Conservation (phyloP, 768 basidiomycete species). For the Hypsizygus marmoreus region DNA sequence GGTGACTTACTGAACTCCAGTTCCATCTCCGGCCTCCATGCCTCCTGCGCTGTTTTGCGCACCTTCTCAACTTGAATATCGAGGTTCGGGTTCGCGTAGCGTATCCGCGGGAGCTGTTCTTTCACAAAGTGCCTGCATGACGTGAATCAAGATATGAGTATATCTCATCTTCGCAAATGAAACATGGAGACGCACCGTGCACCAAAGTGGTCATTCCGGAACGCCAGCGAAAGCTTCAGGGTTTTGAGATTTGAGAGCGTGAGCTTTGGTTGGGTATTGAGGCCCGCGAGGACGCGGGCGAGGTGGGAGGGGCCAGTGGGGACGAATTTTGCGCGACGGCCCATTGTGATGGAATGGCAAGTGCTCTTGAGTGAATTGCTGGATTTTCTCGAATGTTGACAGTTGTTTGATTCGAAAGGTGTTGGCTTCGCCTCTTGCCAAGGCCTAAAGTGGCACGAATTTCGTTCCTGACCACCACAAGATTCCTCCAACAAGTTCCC, state of each 20-base stretch:
- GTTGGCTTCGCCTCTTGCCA: neutral
- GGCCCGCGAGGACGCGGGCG: conserved; percentile 50
- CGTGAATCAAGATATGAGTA: neutral
- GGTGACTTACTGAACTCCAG: conserved; percentile 62
- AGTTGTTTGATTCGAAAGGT: conserved; percentile 11
- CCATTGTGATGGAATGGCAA: conserved; percentile 12
- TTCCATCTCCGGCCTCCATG: conserved; percentile 61
- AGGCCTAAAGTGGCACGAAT: neutral
- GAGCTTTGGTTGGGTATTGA: conserved; percentile 55
- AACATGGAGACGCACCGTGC: conserved; percentile 52
- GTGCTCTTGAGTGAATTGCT: neutral
- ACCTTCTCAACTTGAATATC: conserved; percentile 59
- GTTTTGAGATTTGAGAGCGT: conserved; percentile 48
- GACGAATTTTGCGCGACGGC: conserved; percentile 20
- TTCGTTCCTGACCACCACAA: conserved; percentile 1
- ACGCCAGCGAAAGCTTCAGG: conserved; percentile 58
- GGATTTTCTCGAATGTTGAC: conserved; percentile 14
- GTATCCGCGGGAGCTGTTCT: conserved; percentile 77
- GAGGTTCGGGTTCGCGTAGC: conserved; percentile 70
- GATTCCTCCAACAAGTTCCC: too few species aligned
- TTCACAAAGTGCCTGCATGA: conserved; percentile 70
- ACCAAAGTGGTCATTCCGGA: conserved; percentile 72
- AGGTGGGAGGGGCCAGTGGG: conserved; percentile 54
- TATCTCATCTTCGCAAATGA: neutral
- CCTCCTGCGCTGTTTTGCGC: conserved; percentile 53